A percentile compares a stretch with the other conserved stretches of the same genome.
Evolutionary conservation across 2,329 filamentous ascomycete genomes (phyloP).

Genomic region (Trichoderma atroviride): DNA sequence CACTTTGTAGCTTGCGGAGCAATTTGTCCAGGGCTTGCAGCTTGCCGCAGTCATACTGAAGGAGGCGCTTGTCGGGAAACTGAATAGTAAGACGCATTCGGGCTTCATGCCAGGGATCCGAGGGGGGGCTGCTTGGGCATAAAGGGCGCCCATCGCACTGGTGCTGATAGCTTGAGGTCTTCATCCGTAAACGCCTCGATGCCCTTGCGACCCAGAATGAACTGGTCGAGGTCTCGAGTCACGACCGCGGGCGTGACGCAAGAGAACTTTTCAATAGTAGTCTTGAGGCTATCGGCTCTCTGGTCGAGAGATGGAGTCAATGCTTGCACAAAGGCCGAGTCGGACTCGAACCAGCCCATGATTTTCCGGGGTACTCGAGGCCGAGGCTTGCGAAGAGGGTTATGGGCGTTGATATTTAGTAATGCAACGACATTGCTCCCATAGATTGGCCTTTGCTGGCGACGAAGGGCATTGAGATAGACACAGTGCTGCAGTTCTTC

Average conservation of each 20-base stretch:
- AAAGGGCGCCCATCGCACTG: constrained; percentile 58
- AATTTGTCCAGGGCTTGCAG: constrained; percentile 86
- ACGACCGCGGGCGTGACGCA: constrained; percentile 90
- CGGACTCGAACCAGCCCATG: constrained; percentile 75
- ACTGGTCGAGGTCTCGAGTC: constrained; percentile 71
- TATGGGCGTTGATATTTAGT: constrained; percentile 65
- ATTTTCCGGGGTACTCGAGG: constrained; percentile 64
- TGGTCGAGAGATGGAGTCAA: constrained; percentile 76
- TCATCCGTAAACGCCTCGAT: constrained; percentile 59
- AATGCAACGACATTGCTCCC: constrained; percentile 77
- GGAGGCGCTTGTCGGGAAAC: constrained; percentile 92
- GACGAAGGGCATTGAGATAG: constrained; percentile 78
- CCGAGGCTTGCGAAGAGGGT: constrained; percentile 60
- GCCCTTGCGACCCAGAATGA: constrained; percentile 65
- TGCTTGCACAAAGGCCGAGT: constrained; percentile 63
- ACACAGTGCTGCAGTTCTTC: constrained; percentile 80
- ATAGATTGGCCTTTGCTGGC: constrained; percentile 79
- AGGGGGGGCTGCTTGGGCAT: constrained; percentile 58
- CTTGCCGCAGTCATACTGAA: constrained; percentile 98
- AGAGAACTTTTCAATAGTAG: constrained; percentile 81
- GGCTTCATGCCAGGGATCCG: constrained; percentile 90
- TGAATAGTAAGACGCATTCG: constrained; percentile 92
- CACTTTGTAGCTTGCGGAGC: constrained; percentile 81
- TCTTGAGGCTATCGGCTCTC: constrained; percentile 72
- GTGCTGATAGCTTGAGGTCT: constrained; percentile 60